Base-by-base conservation (phyloP, 306 rosid species). In the Arachis hypogaea region DNA sequence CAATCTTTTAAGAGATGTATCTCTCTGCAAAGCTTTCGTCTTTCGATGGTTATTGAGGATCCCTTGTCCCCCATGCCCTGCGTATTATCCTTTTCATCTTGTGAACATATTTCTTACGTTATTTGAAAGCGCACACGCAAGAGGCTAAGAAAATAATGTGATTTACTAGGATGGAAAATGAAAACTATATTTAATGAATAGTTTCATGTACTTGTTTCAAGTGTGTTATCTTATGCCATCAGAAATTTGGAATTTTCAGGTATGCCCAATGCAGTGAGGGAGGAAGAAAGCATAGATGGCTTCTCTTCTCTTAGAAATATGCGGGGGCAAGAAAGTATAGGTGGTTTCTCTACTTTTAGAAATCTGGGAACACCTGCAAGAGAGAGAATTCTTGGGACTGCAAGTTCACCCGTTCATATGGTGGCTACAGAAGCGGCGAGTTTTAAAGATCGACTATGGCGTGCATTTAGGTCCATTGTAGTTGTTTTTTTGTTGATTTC, bases 381-480 rank as follows among this genome's bases (percentile, higher is more conserved):
- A 80, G 93, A 80, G n/a, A 85, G 86, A 30, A 10, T 76, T 81
- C 87, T 90, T 78, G 97, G 98, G 64, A 90, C 91, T 50, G 76
- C 95, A 12, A 79, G 77, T 78, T 81, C 94, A 44, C 97, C 97
- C 11, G 84, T 90, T 76, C 92, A 93, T 82, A 88, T 87, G 97
- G 93, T 90, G 77, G 72, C 95, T 68, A 72, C 87, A 55, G 90
- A 93, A 75, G 95, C 86, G 75, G 90, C 89, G 40, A 87, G 85
- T 56, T 84, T 90, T 18, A 90, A 93, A 81, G 97, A 88, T 88
- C 93, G 83, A 78, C 73, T 90, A 63, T 87, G 97, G 98, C 90
- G 97, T 18, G 74, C 90, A 4, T 63, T 93, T 68, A 89, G 97
- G 73, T 80, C 88, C 59, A 66, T 90, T 65, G 89, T 82, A 47